Percentiles rank a stretch among this genome's conserved stretches.
phyloP scores from a whole-genome alignment of 768 basidiomycete species.

The Phanerochaete carnosa region DNA sequence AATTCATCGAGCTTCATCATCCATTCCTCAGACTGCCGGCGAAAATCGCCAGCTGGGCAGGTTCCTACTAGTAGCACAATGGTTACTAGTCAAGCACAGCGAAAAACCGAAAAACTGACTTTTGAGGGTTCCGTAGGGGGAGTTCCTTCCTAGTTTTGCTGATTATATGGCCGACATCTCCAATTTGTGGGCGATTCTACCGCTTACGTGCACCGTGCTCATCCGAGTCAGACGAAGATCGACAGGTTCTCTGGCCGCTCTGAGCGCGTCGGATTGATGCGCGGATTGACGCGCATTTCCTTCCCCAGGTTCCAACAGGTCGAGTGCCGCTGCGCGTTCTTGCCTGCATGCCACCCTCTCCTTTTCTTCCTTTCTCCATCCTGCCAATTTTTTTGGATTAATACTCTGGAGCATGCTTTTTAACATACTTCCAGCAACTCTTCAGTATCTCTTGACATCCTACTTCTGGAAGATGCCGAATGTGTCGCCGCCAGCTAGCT shows the following conservation, averaged over 20 bases:
- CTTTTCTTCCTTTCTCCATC: neutral
- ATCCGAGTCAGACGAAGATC: neutral
- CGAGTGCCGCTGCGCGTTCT: neutral
- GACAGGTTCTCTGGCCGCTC: neutral
- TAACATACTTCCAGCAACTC: slow-evolving; percentile 19
- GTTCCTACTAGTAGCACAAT: too few relatives aligned
- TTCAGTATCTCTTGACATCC: slow-evolving; percentile 21
- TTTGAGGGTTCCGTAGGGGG: too few relatives aligned
- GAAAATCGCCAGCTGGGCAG: too few relatives aligned
- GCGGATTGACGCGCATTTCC: neutral
- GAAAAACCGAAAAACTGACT: too few relatives aligned
- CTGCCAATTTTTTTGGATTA: neutral
- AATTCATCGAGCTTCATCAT: too few relatives aligned
- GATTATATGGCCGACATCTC: neutral
- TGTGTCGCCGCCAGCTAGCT: slow-evolving; percentile 16
- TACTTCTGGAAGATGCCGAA: slow-evolving; percentile 11
- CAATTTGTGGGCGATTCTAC: too few relatives aligned
- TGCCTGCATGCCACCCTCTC: neutral
- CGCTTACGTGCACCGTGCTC: too few relatives aligned
- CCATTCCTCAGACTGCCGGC: too few relatives aligned
- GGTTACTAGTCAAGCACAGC: too few relatives aligned
- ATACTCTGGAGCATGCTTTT: neutral
- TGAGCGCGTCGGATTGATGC: neutral
- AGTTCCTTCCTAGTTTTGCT: too few relatives aligned
- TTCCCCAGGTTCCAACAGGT: neutral